These are phyloP conservation scores for Russula sp. DNA, from an alignment of 768 basidiomycete species.

Conservation along the genomic window DNA sequence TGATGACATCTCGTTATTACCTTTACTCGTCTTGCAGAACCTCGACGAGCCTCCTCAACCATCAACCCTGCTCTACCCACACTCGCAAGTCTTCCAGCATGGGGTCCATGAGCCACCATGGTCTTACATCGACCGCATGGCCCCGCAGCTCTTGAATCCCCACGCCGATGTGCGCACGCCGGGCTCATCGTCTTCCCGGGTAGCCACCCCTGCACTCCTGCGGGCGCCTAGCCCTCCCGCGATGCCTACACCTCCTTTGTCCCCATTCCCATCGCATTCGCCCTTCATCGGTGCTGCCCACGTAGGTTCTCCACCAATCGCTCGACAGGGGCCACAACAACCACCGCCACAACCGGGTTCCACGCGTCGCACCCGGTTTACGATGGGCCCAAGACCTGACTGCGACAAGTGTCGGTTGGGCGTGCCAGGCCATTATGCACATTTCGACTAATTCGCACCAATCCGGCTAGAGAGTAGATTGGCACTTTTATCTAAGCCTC, in stretches of 20 bases:
- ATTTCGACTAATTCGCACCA: conserved; percentile 40
- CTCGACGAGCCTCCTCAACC: conserved; percentile 9
- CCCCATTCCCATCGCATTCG: conserved; percentile 3
- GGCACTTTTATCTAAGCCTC: neutral
- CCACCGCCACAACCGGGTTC: conserved; percentile 12
- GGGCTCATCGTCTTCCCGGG: neutral
- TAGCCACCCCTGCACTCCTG: neutral
- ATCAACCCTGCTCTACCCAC: conserved; percentile 14
- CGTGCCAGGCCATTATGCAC: conserved; percentile 67
- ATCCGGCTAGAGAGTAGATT: neutral
- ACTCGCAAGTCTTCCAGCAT: conserved; percentile 6
- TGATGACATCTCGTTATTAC: neutral
- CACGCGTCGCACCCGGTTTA: conserved; percentile 42
- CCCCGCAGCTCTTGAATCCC: conserved; percentile 21
- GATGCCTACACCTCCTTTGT: conserved; percentile 5
- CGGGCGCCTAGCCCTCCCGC: conserved; percentile 1
- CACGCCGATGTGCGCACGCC: neutral
- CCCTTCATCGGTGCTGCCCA: conserved; percentile 15
- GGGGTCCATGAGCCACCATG: conserved; percentile 11
- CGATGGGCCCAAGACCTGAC: conserved; percentile 65
- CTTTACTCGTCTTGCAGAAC: conserved; percentile 12
- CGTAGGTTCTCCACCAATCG: conserved; percentile 17
- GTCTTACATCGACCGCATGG: conserved; percentile 25
- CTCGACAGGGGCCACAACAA: conserved; percentile 18
- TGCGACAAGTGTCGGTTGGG: conserved; percentile 59